Evolutionary conservation across 2,329 filamentous ascomycete species (phyloP).

Genomic region (Drechslerella coelobrocha): DNA sequence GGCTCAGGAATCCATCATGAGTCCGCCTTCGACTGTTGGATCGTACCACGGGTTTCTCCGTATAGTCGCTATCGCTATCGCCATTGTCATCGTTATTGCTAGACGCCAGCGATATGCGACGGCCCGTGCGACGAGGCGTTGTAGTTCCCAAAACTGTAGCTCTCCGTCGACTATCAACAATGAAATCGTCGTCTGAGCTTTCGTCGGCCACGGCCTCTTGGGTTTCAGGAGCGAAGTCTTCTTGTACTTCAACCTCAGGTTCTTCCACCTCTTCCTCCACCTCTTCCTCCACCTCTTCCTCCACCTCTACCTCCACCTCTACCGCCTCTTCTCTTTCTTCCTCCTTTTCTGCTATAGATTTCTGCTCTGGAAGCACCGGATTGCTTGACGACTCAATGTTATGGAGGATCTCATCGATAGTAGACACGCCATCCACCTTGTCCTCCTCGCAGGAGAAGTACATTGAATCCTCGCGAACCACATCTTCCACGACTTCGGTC

Average conservation of each 20-base stretch:
- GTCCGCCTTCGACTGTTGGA: background rate
- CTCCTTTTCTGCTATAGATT: background rate
- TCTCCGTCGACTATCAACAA: slow-evolving; percentile 25
- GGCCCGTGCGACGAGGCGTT: slow-evolving; percentile 4
- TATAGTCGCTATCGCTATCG: slow-evolving; percentile 21
- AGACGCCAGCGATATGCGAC: background rate
- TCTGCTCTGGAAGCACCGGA: background rate
- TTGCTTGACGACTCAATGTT: background rate
- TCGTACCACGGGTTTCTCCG: background rate
- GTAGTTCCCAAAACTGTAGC: slow-evolving; percentile 6
- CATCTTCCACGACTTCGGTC: background rate
- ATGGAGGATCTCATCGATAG: background rate
- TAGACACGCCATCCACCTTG: background rate
- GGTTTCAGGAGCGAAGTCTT: background rate
- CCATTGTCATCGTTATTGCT: slow-evolving; percentile 13
- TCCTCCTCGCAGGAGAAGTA: slow-evolving; percentile 39
- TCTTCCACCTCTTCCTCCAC: too few relatives aligned
- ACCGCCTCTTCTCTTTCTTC: background rate
- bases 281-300: too few relatives aligned
- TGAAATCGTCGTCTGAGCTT: slow-evolving; percentile 31
- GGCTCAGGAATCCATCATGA: slow-evolving; percentile 9
- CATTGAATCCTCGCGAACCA: slow-evolving; percentile 15
- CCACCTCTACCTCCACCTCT: background rate
- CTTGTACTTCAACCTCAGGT: background rate
- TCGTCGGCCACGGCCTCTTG: slow-evolving; percentile 9